Base-by-base conservation (phyloP, 306 rosid genomes). In the Medicago ruthenica region DNA sequence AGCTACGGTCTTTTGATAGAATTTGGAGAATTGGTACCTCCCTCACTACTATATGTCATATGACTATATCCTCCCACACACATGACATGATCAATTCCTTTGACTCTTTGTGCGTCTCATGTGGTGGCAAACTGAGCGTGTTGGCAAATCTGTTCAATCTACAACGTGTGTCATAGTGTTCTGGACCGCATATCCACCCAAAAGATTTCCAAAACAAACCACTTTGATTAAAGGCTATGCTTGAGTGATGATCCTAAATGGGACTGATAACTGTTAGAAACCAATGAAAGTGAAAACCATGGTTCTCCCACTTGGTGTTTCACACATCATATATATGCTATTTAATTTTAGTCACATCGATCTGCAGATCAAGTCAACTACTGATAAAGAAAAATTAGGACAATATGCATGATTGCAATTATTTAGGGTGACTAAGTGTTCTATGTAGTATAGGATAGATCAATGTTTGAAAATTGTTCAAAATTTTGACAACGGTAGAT, bases 101-200 rank as follows among this genome's bases (percentile, higher is more conserved):
- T 80, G 87, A 84, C 85, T 61, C 59, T 42, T 15, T 51, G 44
- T 67, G 78, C 14, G 54, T 51, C 80, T 66, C 76, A 64, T 78
- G 65, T 65, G 47, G 79, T 85, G 79, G 85, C 44, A 81, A 78
- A 78, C 67, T 27, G n/a, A 63, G 44, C 20, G 47, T 74, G 81
- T 69, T 70, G 78, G 61, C 31, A 12, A 17, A 59, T 77, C 81
- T 74, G 79, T 75, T 81, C 60, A 57, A 70, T 77, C 40, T 63
- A 64, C 53, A 21, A 37, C 73, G 50, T 37, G 36, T 40, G 53
- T 59, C 82, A 76, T 57, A n/a, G 6, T 27, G 44, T 71, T 65
- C 53, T 76, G 24, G 2, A 34, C 80, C 68, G 21, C 51, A 41
- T 27, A 1, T 37, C 85, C 78, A 62, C 73, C 17, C 68, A 16